A percentile compares a stretch with the other conserved stretches of the same genome.
phyloP scores from a whole-genome alignment of 441 rosid species.

The Pelargonium citronellum region DNA sequence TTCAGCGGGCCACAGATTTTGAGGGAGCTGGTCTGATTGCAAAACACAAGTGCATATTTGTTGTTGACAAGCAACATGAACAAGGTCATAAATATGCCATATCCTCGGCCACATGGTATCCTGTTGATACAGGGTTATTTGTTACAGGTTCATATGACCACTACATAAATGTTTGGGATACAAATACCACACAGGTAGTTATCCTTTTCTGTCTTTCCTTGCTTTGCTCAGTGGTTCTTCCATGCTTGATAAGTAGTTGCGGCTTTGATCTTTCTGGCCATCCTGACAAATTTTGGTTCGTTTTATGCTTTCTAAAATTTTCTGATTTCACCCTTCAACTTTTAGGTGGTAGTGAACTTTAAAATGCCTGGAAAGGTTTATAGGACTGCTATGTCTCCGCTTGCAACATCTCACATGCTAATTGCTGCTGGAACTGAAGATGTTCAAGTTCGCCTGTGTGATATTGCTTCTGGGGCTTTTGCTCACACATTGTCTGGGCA shows the following conservation, averaged over 20 bases:
- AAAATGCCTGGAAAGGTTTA: conserved; percentile 93
- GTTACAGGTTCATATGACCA: conserved; percentile 81
- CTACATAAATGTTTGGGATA: conserved; percentile 83
- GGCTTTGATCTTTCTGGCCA: not conserved
- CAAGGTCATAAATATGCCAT: conserved; percentile 68
- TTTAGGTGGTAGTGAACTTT: conserved; percentile 65
- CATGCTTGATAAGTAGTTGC: not conserved
- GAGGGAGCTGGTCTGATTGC: conserved; percentile 63
- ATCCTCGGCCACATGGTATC: conserved; percentile 87
- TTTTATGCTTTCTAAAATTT: conserved; percentile 6
- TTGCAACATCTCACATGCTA: conserved; percentile 80
- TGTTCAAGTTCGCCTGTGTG: conserved; percentile 94
- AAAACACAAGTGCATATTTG: conserved; percentile 59
- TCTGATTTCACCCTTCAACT: conserved; percentile 16
- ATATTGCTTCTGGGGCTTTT: conserved; percentile 84
- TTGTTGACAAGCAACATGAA: conserved; percentile 69
- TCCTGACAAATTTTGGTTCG: not conserved
- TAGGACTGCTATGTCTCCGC: conserved; percentile 77
- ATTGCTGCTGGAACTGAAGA: conserved; percentile 92
- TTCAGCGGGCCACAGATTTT: conserved; percentile 51
- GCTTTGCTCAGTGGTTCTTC: not conserved
- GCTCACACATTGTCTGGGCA: conserved; percentile 91
- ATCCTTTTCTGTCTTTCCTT: not conserved
- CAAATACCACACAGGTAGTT: conserved; percentile 67
- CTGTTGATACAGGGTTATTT: conserved; percentile 86